Percentiles rank a stretch among this genome's conserved stretches.
These are phyloP conservation scores for Phytophthora pinifolia DNA, from an alignment of 352 stramenopile species.

Conservation along the genomic window DNA sequence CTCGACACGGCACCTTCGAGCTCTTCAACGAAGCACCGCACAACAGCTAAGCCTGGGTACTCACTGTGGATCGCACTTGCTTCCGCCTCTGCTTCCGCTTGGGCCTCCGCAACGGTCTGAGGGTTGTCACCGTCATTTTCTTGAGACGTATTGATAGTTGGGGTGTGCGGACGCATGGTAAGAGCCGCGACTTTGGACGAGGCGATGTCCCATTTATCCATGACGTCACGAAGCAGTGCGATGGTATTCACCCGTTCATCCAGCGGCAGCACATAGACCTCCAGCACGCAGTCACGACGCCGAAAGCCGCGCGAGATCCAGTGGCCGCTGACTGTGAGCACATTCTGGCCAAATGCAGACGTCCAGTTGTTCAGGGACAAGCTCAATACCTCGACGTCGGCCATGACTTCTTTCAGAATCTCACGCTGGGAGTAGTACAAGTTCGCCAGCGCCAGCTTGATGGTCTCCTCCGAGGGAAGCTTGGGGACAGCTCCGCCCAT, in stretches of 20 bases:
- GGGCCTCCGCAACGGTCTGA: slow-evolving; percentile 16
- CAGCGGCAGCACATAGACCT: slow-evolving; percentile 74
- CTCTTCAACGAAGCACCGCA: slow-evolving; percentile 71
- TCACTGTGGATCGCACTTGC: slow-evolving; percentile 58
- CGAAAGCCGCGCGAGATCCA: slow-evolving; percentile 79
- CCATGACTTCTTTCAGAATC: slow-evolving; percentile 79
- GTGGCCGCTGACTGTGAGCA: slow-evolving; percentile 76
- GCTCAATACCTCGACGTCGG: slow-evolving; percentile 70
- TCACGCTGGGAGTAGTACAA: slow-evolving; percentile 82
- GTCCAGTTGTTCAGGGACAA: slow-evolving; percentile 85
- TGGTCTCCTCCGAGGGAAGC: slow-evolving; percentile 62
- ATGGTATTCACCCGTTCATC: slow-evolving; percentile 81
- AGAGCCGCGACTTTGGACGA: slow-evolving; percentile 67
- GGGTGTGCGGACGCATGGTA: slow-evolving; percentile 52
- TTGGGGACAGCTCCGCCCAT: slow-evolving; percentile 27
- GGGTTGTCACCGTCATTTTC: slow-evolving; percentile 30
- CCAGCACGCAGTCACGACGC: slow-evolving; percentile 72
- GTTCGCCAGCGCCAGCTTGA: slow-evolving; percentile 73
- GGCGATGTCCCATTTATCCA: slow-evolving; percentile 85
- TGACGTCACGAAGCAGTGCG: slow-evolving; percentile 71
- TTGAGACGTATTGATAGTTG: slow-evolving; percentile 19
- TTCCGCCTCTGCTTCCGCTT: slow-evolving; percentile 30
- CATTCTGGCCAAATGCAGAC: slow-evolving; percentile 74
- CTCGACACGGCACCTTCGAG: slow-evolving; percentile 57
- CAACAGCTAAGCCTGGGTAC: slow-evolving; percentile 59